Evolutionary conservation across 768 basidiomycete genomes (phyloP), one percentile per base, ranked within the genome.

Genomic region (Boletus vermiculosoides): DNA sequence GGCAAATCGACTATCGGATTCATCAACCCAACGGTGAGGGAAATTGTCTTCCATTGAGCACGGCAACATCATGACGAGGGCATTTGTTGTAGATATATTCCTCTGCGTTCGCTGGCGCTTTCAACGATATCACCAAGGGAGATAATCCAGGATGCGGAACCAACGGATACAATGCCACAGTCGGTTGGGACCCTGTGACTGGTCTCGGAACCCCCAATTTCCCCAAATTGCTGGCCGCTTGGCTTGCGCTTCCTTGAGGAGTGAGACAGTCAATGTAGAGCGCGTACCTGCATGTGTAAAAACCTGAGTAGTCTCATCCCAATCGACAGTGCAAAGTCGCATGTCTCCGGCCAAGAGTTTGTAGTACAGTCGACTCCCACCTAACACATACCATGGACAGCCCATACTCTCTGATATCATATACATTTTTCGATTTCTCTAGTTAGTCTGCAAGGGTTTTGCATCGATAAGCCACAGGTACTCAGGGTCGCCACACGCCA

Each of bases 1-100:
- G 65, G 69, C 25, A 76, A 77, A 55, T 56, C 50, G 11, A 63
- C 74, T 0, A 65, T 77, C 4, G 71, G 73, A n/a, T 71, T 80
- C 65, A 77, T 80, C 55, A 80, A 81, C 62, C 78, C 78, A 30
- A 65, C 71, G 25, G 74, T 77, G 11, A 78, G 80, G 55, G 69
- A 69, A 18, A 23, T 71, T 69, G 15, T 10, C 36, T 5, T 74
- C 15, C 18, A 22, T 16, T 13, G 18, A 57, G 23, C 25, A 23
- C 20, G 30, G 9, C 5, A 36, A 41, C 12, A 40, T 36, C 25
- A 4, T 45, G 45, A 56, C 20, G n/a, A 13, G 13, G 30, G 20
- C 33, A 20, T 3, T 16, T 25, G 15, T 9, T 5, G 18, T 31
- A 68, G 64, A 68, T 66, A 25, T 66, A 66, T 36, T 58, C 64